Percentiles rank a stretch among this genome's conserved stretches.
These are phyloP conservation scores for Porcisia hertigi DNA, from an alignment of 208 protist genomes.

Conservation along the genomic window DNA sequence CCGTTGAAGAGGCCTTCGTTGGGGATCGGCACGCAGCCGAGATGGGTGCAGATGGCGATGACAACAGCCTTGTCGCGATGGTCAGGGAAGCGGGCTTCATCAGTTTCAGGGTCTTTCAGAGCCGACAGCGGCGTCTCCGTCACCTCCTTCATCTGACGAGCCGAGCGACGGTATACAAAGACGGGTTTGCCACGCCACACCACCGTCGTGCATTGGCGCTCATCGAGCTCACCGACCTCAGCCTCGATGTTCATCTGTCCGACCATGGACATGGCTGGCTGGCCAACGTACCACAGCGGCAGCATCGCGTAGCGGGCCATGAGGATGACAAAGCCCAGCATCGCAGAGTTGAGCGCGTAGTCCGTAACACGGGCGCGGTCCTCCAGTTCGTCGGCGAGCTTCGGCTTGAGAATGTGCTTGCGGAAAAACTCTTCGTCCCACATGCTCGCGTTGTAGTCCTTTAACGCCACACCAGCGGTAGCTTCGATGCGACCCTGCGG, in stretches of 20 bases:
- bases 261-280: conserved; percentile 91
- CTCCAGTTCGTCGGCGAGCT: conserved; percentile 77
- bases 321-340: conserved; percentile 83
- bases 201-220: conserved; percentile 92
- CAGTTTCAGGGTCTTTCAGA: conserved; percentile 96
- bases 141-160: conserved; percentile 93
- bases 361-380: conserved; percentile 85
- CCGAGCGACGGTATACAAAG: conserved; percentile 97
- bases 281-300: conserved; percentile 86
- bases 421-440: conserved; percentile 93
- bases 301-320: conserved; percentile 83
- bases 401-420: conserved; percentile 92
- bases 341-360: conserved; percentile 86
- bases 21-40: conserved; percentile 98
- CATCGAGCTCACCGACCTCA: conserved; percentile 93
- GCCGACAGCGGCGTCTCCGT: conserved; percentile 69
- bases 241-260: conserved; percentile 98
- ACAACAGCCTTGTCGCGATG: conserved; percentile 94
- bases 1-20: conserved; percentile 96
- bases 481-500: conserved; percentile 82
- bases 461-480: conserved; percentile 74
- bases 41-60: conserved; percentile 98
- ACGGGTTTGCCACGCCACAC: conserved; percentile 99
- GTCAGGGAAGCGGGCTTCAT: conserved; percentile 90
- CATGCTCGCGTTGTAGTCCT: conserved; percentile 86